phyloP scores from a whole-genome alignment of 139 green algal species.

The Volvox africanus region DNA sequence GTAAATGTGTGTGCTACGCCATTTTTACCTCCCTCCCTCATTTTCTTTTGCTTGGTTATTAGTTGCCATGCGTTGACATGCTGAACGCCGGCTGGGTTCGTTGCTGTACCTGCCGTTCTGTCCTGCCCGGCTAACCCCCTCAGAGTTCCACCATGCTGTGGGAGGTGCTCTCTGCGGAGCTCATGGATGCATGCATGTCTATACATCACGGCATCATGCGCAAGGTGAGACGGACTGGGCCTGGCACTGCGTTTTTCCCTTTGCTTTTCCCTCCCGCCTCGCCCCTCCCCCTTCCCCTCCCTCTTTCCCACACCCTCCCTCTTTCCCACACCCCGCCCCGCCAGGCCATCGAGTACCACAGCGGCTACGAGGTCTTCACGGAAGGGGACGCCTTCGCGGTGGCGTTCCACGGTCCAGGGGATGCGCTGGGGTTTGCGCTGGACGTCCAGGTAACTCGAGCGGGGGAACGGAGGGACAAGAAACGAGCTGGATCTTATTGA shows the following conservation, averaged over 20 bases:
- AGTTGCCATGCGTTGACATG: too few species aligned
- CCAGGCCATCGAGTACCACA: neutral
- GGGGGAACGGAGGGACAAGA: neutral
- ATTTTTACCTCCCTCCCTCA: too few species aligned
- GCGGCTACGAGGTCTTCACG: slow-evolving; percentile 45
- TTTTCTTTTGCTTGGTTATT: too few species aligned
- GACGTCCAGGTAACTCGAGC: slow-evolving; percentile 27
- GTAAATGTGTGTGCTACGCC: too few species aligned
- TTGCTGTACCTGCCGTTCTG: too few species aligned
- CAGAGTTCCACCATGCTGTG: slow-evolving; percentile 32
- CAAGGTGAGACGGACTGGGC: neutral
- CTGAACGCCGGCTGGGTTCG: too few species aligned
- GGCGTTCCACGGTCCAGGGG: slow-evolving; percentile 61
- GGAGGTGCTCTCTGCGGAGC: slow-evolving; percentile 31
- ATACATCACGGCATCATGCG: slow-evolving; percentile 38
- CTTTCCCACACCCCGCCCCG: too few species aligned
- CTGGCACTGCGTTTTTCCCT: neutral
- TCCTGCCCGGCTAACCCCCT: too few species aligned
- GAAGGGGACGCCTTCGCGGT: slow-evolving; percentile 66
- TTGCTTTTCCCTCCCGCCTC: neutral
- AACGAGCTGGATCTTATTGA: too few species aligned
- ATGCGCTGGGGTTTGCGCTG: slow-evolving; percentile 56
- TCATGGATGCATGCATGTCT: slow-evolving; percentile 49
- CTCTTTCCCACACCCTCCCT: neutral
- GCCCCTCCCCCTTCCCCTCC: neutral